Percentiles rank a stretch among this genome's conserved stretches.
Conservation (phyloP, 2,329 filamentous ascomycete species). For the Colletotrichum phormii region DNA sequence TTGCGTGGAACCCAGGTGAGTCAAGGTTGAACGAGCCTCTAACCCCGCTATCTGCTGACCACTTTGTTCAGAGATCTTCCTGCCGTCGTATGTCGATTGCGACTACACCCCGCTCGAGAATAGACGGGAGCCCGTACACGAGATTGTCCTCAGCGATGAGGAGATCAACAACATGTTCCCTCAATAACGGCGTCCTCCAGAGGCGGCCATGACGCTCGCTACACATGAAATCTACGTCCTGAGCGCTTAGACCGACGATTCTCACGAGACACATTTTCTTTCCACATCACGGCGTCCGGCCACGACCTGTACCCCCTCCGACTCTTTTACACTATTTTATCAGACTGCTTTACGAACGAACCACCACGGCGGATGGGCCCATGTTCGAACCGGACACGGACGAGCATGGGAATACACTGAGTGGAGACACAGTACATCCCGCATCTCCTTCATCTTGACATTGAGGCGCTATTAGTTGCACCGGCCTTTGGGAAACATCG, state of each 20-base stretch:
- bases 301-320: slow-evolving; percentile 21
- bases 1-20: slow-evolving; percentile 83
- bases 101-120: slow-evolving; percentile 81
- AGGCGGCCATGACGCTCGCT: slow-evolving; percentile 17
- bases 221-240: slow-evolving; percentile 28
- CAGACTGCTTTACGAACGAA: slow-evolving; percentile 21
- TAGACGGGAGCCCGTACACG: slow-evolving; percentile 80
- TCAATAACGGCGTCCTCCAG: slow-evolving; percentile 55
- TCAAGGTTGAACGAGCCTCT: neutral
- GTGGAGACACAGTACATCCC: slow-evolving; percentile 29
- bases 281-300: slow-evolving; percentile 36
- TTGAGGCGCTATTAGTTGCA: slow-evolving; percentile 2
- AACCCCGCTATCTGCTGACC: slow-evolving; percentile 23
- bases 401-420: slow-evolving; percentile 15
- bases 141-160: slow-evolving; percentile 82
- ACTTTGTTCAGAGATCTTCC: slow-evolving; percentile 74
- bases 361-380: slow-evolving; percentile 27
- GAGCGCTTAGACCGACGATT: slow-evolving; percentile 43
- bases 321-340: slow-evolving; percentile 14
- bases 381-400: slow-evolving; percentile 11
- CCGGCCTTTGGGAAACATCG: slow-evolving; percentile 18
- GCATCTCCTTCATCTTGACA: slow-evolving; percentile 19
- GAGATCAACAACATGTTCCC: slow-evolving; percentile 77
- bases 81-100: slow-evolving; percentile 81
- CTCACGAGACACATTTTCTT: slow-evolving; percentile 35